Percentiles rank a stretch among this genome's conserved stretches.
Evolutionary conservation across 495 filamentous ascomycete species (phyloP).

Genomic region (Rusavskia elegans): DNA sequence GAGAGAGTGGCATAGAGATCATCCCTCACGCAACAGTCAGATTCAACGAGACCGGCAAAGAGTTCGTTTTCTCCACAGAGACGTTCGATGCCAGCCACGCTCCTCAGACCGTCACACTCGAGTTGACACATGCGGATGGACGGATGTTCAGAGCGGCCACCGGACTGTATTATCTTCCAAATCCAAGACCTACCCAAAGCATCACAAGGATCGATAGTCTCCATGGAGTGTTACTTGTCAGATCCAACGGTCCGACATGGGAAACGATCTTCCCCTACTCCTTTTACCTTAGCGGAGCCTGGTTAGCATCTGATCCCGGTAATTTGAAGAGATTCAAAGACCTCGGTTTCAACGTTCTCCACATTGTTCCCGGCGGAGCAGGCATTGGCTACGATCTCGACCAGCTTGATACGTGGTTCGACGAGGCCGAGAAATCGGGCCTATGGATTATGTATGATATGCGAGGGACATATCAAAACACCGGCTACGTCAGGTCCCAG

Average conservation of each 20-base stretch:
- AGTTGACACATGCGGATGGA: constrained; percentile 14
- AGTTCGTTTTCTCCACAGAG: not conserved
- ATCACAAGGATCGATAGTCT: constrained; percentile 46
- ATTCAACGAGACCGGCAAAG: not conserved
- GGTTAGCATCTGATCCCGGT: constrained; percentile 30
- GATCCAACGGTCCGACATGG: constrained; percentile 22
- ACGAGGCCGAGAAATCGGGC: constrained; percentile 36
- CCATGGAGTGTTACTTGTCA: constrained; percentile 36
- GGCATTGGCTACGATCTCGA: constrained; percentile 14
- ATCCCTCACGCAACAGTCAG: not conserved
- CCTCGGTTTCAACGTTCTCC: constrained; percentile 38
- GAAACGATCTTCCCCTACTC: constrained; percentile 44
- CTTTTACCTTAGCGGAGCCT: constrained; percentile 44
- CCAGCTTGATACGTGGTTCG: constrained; percentile 32
- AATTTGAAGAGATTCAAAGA: constrained; percentile 25
- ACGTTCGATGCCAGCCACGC: not conserved
- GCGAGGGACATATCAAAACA: constrained; percentile 43
- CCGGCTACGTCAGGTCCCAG: constrained; percentile 32
- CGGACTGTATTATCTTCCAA: constrained; percentile 37
- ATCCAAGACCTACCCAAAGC: constrained; percentile 37
- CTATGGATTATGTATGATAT: constrained; percentile 53
- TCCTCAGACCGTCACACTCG: not conserved
- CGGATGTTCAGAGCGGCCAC: constrained; percentile 28
- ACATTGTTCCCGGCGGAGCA: constrained; percentile 26
- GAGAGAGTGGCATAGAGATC: not conserved